phyloP scores from a whole-genome alignment of 106 monocot species.

The Cymbidium sinense region DNA sequence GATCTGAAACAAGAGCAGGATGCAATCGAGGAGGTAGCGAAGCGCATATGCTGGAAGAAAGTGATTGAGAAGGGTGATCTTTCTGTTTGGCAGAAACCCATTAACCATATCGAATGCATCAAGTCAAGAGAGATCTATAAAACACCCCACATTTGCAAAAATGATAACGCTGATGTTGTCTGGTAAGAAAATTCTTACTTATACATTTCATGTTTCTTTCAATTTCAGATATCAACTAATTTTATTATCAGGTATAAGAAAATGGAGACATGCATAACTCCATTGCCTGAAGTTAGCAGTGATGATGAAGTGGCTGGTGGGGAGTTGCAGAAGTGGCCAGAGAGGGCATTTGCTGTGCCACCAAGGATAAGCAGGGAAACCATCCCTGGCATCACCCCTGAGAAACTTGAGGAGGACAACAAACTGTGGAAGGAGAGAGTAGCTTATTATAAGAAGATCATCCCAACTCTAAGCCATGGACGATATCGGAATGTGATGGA shows the following conservation, averaged over 20 bases:
- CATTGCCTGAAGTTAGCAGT: slow-evolving; percentile 29
- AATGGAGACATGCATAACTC: slow-evolving; percentile 49
- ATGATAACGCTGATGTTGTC: slow-evolving; percentile 13
- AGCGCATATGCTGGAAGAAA: slow-evolving; percentile 51
- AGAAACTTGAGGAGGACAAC: slow-evolving; percentile 35
- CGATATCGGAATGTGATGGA: slow-evolving; percentile 49
- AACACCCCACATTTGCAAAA: slow-evolving; percentile 13
- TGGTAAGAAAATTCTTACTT: slow-evolving; percentile 6
- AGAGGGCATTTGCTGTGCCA: slow-evolving; percentile 34
- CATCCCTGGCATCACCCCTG: slow-evolving; percentile 16
- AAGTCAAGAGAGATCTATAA: slow-evolving; percentile 12
- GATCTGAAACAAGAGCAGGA: slow-evolving; percentile 58
- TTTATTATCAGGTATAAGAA: slow-evolving; percentile 34
- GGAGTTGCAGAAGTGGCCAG: slow-evolving; percentile 26
- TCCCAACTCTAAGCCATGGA: slow-evolving; percentile 21
- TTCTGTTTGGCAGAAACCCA: slow-evolving; percentile 49
- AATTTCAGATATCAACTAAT: background rate
- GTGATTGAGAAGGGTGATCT: slow-evolving; percentile 44
- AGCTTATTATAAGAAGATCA: slow-evolving; percentile 25
- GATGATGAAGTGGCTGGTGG: slow-evolving; percentile 33
- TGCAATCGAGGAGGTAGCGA: slow-evolving; percentile 37
- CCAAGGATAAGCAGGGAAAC: slow-evolving; percentile 27
- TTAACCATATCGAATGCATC: slow-evolving; percentile 40
- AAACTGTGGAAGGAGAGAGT: slow-evolving; percentile 32
- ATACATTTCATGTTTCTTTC: background rate